phyloP scores from a whole-genome alignment of 73 alveolate species.

The Tetrahymena thermophila region DNA sequence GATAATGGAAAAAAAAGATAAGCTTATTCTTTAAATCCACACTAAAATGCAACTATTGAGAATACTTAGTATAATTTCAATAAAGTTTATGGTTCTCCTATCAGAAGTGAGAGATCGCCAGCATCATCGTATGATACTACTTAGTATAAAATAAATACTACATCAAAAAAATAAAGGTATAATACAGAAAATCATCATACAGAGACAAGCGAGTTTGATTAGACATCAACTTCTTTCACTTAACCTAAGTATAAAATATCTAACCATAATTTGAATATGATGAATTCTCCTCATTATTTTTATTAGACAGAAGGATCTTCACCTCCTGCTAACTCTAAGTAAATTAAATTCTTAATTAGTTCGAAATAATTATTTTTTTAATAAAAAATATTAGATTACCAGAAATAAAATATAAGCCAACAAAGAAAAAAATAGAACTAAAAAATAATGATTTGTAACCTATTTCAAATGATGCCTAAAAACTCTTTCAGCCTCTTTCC shows the following conservation, averaged over 20 bases:
- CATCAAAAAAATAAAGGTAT: not conserved
- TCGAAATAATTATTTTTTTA: not conserved
- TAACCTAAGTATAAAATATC: not conserved
- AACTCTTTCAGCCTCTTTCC: not conserved
- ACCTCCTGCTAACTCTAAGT: not conserved
- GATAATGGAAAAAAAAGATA: not conserved
- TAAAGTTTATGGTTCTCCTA: not conserved
- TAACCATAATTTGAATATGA: not conserved
- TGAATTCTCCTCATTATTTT: not conserved
- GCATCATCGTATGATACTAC: not conserved
- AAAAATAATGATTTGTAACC: not conserved
- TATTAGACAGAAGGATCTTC: not conserved
- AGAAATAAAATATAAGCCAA: not conserved
- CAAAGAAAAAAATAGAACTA: not conserved
- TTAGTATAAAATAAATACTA: not conserved
- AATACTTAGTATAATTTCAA: not conserved
- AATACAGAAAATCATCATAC: not conserved
- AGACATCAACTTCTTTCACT: not conserved
- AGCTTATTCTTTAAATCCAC: not conserved
- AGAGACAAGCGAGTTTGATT: not conserved
- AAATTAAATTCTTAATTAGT: not conserved
- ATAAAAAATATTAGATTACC: not conserved
- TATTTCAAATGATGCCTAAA: not conserved
- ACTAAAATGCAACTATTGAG: not conserved
- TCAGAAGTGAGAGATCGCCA: not conserved